These are phyloP conservation scores for Casaregolazyma suthepensis DNA, from an alignment of 1,139 yeast genomes.

Conservation along the genomic window DNA sequence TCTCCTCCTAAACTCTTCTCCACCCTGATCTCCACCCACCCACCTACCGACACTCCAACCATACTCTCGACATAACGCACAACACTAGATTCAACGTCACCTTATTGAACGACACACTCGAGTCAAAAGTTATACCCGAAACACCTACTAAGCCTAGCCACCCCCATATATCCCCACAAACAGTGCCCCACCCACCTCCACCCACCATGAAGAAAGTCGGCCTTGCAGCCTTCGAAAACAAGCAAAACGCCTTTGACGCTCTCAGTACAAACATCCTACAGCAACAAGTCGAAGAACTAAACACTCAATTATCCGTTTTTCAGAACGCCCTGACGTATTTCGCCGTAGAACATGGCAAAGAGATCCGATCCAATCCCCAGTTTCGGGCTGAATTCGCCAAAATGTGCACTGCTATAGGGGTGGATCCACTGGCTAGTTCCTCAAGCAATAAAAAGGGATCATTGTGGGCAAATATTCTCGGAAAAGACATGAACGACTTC, in stretches of 20 bases:
- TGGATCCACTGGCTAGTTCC: slow-evolving; percentile 66
- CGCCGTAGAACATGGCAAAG: slow-evolving; percentile 51
- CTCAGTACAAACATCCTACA: slow-evolving; percentile 30
- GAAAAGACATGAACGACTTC: slow-evolving; percentile 47
- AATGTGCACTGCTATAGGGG: slow-evolving; percentile 72
- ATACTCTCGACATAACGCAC: too few relatives aligned
- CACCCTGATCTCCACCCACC: neutral
- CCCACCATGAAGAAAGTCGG: slow-evolving; percentile 38
- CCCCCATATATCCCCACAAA: too few relatives aligned
- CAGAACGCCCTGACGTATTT: slow-evolving; percentile 34
- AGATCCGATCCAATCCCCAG: slow-evolving; percentile 57
- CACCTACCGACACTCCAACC: too few relatives aligned
- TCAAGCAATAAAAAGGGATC: slow-evolving; percentile 35
- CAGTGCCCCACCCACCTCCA: too few relatives aligned
- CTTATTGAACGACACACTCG: too few relatives aligned
- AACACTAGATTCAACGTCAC: too few relatives aligned
- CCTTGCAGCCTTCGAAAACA: slow-evolving; percentile 37
- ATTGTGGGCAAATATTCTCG: slow-evolving; percentile 35
- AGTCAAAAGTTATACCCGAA: too few relatives aligned
- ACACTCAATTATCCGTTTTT: slow-evolving; percentile 35
- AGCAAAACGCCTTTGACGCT: slow-evolving; percentile 30
- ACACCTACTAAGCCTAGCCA: too few relatives aligned
- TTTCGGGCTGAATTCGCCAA: slow-evolving; percentile 65
- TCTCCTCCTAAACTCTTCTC: neutral
- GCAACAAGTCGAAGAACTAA: slow-evolving; percentile 31